Conservation (phyloP, 345 rosid genomes). For the Boechera retrofracta region DNA sequence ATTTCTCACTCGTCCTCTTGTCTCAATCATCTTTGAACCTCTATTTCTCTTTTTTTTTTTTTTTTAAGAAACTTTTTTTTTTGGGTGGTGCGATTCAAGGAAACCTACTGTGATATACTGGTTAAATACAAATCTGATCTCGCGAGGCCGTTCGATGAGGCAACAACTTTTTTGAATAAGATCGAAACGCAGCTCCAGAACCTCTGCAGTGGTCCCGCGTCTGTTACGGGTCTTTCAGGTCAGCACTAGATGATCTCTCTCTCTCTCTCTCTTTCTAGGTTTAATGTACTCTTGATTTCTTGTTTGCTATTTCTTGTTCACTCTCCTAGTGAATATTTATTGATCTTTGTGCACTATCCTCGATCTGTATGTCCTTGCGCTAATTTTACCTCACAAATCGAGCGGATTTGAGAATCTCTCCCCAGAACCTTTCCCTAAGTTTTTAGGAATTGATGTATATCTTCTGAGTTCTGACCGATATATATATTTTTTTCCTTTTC, state of each 20-base stretch:
- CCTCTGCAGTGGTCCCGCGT: conserved; percentile 63
- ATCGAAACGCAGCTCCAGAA: conserved; percentile 87
- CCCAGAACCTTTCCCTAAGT: conserved; percentile 30
- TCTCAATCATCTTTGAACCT: neutral
- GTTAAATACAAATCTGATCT: conserved; percentile 84
- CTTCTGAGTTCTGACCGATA: conserved; percentile 14
- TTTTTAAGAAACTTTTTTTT: neutral
- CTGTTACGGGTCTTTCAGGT: conserved; percentile 59
- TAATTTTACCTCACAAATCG: conserved; percentile 34
- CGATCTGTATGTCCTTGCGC: conserved; percentile 23
- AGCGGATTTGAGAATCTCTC: conserved; percentile 8
- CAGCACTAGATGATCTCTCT: conserved; percentile 27
- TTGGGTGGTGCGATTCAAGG: conserved; percentile 45
- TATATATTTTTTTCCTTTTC: neutral
- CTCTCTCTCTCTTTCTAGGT: conserved; percentile 5
- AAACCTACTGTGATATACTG: conserved; percentile 76
- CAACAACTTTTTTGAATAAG: conserved; percentile 73
- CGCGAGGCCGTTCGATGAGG: conserved; percentile 88
- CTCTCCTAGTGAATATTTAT: conserved; percentile 13
- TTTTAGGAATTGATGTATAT: conserved; percentile 9
- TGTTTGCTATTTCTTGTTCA: conserved; percentile 5
- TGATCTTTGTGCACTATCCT: conserved; percentile 24
- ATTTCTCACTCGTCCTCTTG: neutral
- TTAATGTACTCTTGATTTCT: conserved; percentile 22
- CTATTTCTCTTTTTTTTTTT: neutral